phyloP scores from a whole-genome alignment of 1,284 basidiomycete genomes.

The Boletus hoseneyae region DNA sequence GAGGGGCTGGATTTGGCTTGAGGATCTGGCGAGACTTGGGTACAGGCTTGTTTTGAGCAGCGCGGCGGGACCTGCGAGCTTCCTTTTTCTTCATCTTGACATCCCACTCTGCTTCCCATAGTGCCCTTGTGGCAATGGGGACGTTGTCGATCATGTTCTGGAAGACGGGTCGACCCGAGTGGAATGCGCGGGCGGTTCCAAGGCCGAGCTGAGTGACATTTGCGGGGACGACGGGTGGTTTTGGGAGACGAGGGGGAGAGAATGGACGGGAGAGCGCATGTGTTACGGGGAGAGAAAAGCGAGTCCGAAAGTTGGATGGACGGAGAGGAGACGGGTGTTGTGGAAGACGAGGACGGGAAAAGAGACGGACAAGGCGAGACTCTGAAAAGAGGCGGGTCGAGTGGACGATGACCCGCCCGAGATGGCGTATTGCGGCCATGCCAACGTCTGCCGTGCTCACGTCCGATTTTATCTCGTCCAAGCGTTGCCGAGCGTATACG shows the following conservation, averaged over 20 bases:
- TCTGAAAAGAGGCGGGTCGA: constrained; percentile 44
- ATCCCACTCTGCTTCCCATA: constrained; percentile 70
- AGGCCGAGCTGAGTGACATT: constrained; percentile 64
- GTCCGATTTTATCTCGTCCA: background rate
- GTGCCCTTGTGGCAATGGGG: constrained; percentile 61
- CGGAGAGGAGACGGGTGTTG: constrained; percentile 36
- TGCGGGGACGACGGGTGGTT: constrained; percentile 46
- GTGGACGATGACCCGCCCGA: constrained; percentile 22
- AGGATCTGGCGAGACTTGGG: constrained; percentile 33
- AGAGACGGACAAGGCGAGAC: constrained; percentile 44
- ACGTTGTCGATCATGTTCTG: constrained; percentile 74
- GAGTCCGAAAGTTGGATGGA: too few species aligned
- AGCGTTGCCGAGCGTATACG: background rate
- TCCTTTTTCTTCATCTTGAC: constrained; percentile 47
- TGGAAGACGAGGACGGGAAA: constrained; percentile 43
- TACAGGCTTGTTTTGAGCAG: constrained; percentile 20
- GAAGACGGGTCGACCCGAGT: constrained; percentile 67
- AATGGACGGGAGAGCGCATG: constrained; percentile 45
- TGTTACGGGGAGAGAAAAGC: constrained; percentile 51
- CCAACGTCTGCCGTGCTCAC: too few species aligned
- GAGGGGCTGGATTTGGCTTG: constrained; percentile 36
- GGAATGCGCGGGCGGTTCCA: constrained; percentile 69
- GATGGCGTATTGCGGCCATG: constrained; percentile 26
- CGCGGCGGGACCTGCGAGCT: constrained; percentile 36
- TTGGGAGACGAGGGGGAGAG: constrained; percentile 50